Evolutionary conservation across 169 alveolate genomes (phyloP).

Genomic region (Plasmodium fragile): DNA sequence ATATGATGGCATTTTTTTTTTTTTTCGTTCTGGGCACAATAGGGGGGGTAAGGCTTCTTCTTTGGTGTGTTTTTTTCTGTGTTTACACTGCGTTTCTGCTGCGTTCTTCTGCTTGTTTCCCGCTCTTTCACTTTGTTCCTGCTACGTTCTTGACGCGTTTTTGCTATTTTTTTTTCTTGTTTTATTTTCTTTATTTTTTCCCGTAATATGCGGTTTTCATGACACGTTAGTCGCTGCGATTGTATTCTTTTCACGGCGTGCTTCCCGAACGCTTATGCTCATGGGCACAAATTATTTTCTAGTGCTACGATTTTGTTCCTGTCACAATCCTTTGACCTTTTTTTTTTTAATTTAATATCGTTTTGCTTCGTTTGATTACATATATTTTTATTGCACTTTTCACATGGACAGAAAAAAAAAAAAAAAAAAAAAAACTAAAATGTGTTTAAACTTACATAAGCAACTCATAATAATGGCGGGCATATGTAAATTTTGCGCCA

Average conservation of each 20-base stretch:
- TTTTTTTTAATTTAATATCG: background rate
- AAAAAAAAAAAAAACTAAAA: background rate
- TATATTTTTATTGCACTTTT: slow-evolving; percentile 4
- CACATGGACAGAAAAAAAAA: background rate
- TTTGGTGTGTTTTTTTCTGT: background rate
- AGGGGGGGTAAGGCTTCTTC: background rate
- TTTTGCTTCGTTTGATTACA: background rate
- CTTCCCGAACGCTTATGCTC: background rate
- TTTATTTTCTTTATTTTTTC: background rate
- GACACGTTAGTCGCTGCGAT: slow-evolving; percentile 7
- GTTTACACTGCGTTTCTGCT: background rate
- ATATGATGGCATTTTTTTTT: background rate
- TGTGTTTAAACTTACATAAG: background rate
- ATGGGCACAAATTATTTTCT: background rate
- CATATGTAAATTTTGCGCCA: background rate
- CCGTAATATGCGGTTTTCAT: background rate
- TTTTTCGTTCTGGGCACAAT: background rate
- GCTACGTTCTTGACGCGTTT: background rate
- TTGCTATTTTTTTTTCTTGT: background rate
- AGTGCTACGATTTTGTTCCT: background rate
- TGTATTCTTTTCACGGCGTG: background rate
- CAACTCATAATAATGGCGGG: background rate
- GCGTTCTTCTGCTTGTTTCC: background rate
- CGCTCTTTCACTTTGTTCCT: background rate
- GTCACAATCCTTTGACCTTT: background rate